Evolutionary conservation across 441 rosid species (phyloP).

Genomic region (Bruguiera hainesii): DNA sequence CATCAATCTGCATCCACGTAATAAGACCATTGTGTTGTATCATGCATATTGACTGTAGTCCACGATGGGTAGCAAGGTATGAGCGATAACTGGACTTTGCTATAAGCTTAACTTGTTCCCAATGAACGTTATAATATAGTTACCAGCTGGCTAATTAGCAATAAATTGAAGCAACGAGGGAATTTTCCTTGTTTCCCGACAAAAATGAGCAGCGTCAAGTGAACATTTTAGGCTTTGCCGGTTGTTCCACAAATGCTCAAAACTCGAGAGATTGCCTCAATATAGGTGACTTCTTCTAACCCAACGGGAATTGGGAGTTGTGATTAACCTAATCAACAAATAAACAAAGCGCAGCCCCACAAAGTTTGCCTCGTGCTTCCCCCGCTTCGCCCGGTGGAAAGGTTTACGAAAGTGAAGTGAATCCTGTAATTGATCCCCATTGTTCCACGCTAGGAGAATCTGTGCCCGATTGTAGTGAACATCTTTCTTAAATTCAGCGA

Average conservation of each 20-base stretch:
- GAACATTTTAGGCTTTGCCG: constrained; percentile 4
- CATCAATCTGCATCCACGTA: too few relatives aligned
- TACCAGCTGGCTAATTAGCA: not conserved
- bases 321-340: constrained; percentile 3
- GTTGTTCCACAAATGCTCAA: constrained; percentile 10
- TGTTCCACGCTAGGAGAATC: constrained; percentile 3
- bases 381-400: constrained; percentile 4
- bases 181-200: too few relatives aligned
- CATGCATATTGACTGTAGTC: too few relatives aligned
- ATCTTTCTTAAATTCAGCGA: not conserved
- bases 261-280: constrained; percentile 20
- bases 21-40: too few relatives aligned
- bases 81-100: too few relatives aligned
- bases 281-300: constrained; percentile 15
- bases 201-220: not conserved
- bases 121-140: too few relatives aligned
- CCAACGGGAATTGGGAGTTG: constrained; percentile 7
- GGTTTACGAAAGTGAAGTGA: not conserved
- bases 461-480: constrained; percentile 1
- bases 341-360: constrained; percentile 32
- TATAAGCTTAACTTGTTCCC: too few relatives aligned
- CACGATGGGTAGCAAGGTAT: too few relatives aligned
- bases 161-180: not conserved
- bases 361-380: constrained; percentile 34
- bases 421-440: constrained; percentile 14